A percentile compares a stretch with the other conserved stretches of the same genome.
phyloP scores from a whole-genome alignment of 331 rosid genomes.

The Quercus tomentella region DNA sequence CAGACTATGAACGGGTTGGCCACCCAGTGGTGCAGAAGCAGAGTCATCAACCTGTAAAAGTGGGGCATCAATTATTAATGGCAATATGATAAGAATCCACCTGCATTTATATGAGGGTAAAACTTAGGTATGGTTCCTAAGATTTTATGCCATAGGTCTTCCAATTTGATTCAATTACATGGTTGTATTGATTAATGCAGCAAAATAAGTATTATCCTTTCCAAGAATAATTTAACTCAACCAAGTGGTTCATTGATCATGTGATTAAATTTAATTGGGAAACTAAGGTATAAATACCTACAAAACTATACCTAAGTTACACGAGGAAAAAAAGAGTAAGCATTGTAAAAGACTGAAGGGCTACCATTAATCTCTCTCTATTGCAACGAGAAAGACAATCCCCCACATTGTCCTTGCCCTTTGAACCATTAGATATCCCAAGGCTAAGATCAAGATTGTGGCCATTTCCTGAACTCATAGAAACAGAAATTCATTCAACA shows the following conservation, averaged over 20 bases:
- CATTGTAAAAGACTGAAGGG: not conserved
- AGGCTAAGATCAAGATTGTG: constrained; percentile 87
- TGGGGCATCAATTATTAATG: not conserved
- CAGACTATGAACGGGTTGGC: constrained; percentile 53
- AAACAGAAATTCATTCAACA: constrained; percentile 3
- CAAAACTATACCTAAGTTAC: not conserved
- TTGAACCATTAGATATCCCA: constrained; percentile 59
- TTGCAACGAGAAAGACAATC: not conserved
- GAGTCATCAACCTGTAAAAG: constrained; percentile 58
- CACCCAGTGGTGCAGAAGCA: constrained; percentile 34
- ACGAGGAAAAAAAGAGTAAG: not conserved
- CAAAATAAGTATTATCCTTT: too few relatives aligned
- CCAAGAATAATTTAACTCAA: too few relatives aligned
- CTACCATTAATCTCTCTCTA: not conserved
- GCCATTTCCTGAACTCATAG: constrained; percentile 43
- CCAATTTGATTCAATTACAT: too few relatives aligned
- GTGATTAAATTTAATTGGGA: too few relatives aligned
- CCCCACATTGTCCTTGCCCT: constrained; percentile 38
- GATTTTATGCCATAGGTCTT: too few relatives aligned
- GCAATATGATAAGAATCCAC: not conserved
- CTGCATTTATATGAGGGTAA: not conserved
- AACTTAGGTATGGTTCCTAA: too few relatives aligned
- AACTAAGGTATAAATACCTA: too few relatives aligned
- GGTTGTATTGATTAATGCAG: too few relatives aligned
- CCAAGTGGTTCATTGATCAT: too few relatives aligned